These are phyloP conservation scores for Claviceps paspali DNA, from an alignment of 2,329 filamentous ascomycete species.

Conservation along the genomic window DNA sequence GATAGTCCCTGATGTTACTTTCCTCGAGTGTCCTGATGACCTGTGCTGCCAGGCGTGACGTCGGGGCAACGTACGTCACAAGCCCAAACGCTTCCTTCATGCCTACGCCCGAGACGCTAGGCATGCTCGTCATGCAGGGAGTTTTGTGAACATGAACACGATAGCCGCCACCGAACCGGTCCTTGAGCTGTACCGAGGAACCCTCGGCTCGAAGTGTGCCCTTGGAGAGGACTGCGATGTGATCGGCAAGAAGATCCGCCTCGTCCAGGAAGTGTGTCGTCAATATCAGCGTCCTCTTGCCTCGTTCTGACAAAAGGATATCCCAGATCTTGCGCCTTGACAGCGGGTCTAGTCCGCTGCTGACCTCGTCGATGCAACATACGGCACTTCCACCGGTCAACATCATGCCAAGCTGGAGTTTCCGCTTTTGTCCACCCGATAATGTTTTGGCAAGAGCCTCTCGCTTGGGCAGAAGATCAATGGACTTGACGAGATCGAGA, in stretches of 20 bases:
- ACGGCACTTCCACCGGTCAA: constrained; percentile 77
- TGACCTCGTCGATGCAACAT: constrained; percentile 86
- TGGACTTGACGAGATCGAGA: constrained; percentile 45
- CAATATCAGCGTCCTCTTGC: constrained; percentile 65
- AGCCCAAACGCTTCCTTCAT: constrained; percentile 52
- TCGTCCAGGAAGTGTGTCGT: constrained; percentile 93
- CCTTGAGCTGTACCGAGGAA: constrained; percentile 74
- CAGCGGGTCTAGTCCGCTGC: constrained; percentile 73
- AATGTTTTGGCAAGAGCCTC: constrained; percentile 60
- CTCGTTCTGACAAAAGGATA: constrained; percentile 73
- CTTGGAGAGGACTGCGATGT: constrained; percentile 77
- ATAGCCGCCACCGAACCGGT: constrained; percentile 70
- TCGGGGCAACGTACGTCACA: constrained; percentile 54
- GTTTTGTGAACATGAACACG: constrained; percentile 58
- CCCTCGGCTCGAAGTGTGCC: constrained; percentile 69
- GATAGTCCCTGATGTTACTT: constrained; percentile 57
- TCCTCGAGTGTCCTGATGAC: constrained; percentile 57
- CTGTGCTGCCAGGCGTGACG: constrained; percentile 53
- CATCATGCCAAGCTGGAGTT: constrained; percentile 90
- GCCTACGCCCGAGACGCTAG: constrained; percentile 37
- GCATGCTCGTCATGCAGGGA: constrained; percentile 29
- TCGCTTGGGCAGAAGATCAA: constrained; percentile 64
- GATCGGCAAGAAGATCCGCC: constrained; percentile 76
- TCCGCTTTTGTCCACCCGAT: constrained; percentile 83
- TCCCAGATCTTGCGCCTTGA: constrained; percentile 88